phyloP scores from a whole-genome alignment of 2,329 filamentous ascomycete genomes.

The Trichoderma simmonsii region DNA sequence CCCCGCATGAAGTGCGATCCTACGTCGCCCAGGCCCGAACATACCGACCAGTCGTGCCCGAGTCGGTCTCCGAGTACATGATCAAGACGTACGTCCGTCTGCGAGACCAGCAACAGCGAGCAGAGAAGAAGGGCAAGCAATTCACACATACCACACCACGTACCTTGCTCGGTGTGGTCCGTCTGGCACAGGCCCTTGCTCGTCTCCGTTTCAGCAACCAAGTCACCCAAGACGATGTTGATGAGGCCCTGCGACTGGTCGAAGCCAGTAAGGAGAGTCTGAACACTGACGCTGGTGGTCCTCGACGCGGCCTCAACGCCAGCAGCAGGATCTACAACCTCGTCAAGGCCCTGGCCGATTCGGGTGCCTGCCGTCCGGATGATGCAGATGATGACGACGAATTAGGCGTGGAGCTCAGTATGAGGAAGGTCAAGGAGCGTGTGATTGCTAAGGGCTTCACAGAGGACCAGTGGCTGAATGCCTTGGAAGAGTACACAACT shows the following conservation, averaged over 20 bases:
- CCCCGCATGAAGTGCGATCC: constrained; percentile 88
- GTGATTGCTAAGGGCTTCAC: constrained; percentile 97
- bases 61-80: constrained; percentile 89
- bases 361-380: constrained; percentile 78
- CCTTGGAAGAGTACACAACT: constrained; percentile 83
- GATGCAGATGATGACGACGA: constrained; percentile 54
- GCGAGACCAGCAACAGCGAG: constrained; percentile 85
- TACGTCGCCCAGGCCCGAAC: constrained; percentile 92
- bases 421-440: constrained; percentile 84
- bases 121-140: constrained; percentile 86
- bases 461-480: constrained; percentile 81
- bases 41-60: constrained; percentile 82
- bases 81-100: constrained; percentile 94
- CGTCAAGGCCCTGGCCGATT: constrained; percentile 82
- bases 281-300: constrained; percentile 63
- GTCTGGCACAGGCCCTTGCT: constrained; percentile 89
- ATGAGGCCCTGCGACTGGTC: constrained; percentile 85
- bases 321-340: constrained; percentile 93
- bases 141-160: constrained; percentile 93
- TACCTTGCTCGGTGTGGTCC: constrained; percentile 87
- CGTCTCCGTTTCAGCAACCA: constrained; percentile 82
- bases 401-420: constrained; percentile 66
- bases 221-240: constrained; percentile 88
- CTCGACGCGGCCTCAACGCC: constrained; percentile 69
- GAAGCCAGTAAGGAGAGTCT: constrained; percentile 93